Base-by-base conservation (phyloP, 192 early-diverging fungal species). In the Coemansia sp. region DNA sequence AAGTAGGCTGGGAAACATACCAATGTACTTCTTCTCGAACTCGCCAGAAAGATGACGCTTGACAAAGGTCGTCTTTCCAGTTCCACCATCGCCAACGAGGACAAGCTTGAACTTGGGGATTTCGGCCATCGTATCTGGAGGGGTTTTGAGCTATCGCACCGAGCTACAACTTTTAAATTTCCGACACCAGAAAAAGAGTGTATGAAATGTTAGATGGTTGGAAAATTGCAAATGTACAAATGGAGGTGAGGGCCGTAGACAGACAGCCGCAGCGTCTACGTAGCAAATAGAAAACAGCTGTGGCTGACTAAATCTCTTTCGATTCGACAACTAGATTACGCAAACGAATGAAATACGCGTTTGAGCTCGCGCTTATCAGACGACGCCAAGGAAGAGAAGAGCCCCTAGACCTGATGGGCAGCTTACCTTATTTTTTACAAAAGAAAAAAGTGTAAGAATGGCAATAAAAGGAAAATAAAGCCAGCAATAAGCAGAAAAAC, bases 1-100 rank as follows among this genome's bases (percentile, higher is more conserved):
- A 15, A 8, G 27, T 10, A 22, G 0, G 33, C 27, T 39, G 14
- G 21, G 19, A 38, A 32, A 64, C 77, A 61, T 80, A 80, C 77
- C 77, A 71, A 99, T 88, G 82, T 99, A 99, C 83, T 95, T 97
- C 94, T 99, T 99, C 82, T 99, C 97, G 68, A 98, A 99, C 87
- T 99, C 97, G 72, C 97, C 97, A 59, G 95, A 95, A 82, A 93
- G 89, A 72, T 99, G 97, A 70, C 97, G 95, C 88, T 99, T 99
- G 68, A 99, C 97, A 72, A 99, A 99, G 65, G 97, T 99, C 63
- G 97, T 99, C 87, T 99, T 99, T 67, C 97, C 97, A 21, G 97
- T 97, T 74, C 95, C 95, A 77, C 95, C 95, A 72, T 97, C 95
- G 59, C 97, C 95, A 75, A 99, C 95, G 73, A 98, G 70, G 57